These are phyloP conservation scores for Hymenoscyphus fraxineus DNA, from an alignment of 2,329 filamentous ascomycete genomes.

Conservation along the genomic window DNA sequence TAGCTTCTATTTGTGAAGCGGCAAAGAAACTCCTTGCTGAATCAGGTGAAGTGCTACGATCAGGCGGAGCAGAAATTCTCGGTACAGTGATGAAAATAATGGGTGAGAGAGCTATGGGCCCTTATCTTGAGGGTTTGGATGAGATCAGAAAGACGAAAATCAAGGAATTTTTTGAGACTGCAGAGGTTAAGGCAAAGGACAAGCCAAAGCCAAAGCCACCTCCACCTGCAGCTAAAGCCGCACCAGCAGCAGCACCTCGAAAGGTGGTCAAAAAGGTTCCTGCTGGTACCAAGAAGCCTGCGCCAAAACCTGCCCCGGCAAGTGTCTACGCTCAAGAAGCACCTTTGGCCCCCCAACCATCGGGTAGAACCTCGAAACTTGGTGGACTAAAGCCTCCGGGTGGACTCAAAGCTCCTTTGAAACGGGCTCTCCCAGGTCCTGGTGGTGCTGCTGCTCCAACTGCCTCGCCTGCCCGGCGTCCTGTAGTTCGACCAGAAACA, in stretches of 20 bases:
- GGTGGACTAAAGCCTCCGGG: slow-evolving; percentile 49
- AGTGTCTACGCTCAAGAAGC: slow-evolving; percentile 47
- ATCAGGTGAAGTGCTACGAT: slow-evolving; percentile 77
- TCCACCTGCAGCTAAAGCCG: slow-evolving; percentile 55
- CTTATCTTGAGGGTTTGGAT: slow-evolving; percentile 85
- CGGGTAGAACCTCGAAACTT: slow-evolving; percentile 53
- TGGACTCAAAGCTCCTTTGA: slow-evolving; percentile 55
- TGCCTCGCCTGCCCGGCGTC: slow-evolving; percentile 45
- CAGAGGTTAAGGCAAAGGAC: slow-evolving; percentile 83
- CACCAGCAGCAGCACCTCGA: slow-evolving; percentile 39
- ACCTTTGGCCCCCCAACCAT: slow-evolving; percentile 56
- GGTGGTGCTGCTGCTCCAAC: slow-evolving; percentile 37
- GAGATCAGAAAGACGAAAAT: slow-evolving; percentile 95
- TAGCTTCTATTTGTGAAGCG: slow-evolving; percentile 79
- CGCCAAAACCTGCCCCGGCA: slow-evolving; percentile 35
- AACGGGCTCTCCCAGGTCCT: slow-evolving; percentile 48
- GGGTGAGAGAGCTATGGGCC: slow-evolving; percentile 91
- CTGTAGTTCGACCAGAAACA: slow-evolving; percentile 45
- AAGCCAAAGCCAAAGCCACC: slow-evolving; percentile 89
- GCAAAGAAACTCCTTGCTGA: slow-evolving; percentile 88
- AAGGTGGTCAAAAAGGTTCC: slow-evolving; percentile 44
- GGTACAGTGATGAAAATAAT: slow-evolving; percentile 98
- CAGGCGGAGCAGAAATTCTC: slow-evolving; percentile 85
- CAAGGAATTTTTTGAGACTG: slow-evolving; percentile 82
- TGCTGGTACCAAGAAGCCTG: slow-evolving; percentile 45